Percentiles rank a stretch among this genome's conserved stretches.
Evolutionary conservation across 208 protist species (phyloP).

Genomic region (Crithidia acanthocephali): DNA sequence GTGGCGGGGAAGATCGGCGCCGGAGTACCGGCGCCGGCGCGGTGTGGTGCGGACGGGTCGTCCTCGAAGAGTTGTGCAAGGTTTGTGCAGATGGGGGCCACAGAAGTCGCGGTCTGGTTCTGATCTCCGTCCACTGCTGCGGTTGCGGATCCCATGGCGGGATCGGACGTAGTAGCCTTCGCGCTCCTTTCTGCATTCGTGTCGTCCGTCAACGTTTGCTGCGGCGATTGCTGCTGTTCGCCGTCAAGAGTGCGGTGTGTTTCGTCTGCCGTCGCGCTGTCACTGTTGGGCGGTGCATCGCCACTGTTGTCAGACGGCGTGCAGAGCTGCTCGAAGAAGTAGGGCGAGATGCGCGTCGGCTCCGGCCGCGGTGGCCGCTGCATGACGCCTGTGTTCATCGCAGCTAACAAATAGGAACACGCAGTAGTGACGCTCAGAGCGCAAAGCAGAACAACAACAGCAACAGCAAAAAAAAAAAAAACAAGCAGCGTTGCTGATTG

Average conservation of each 20-base stretch:
- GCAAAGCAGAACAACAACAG: no score
- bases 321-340: constrained; percentile 70
- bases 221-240: not conserved
- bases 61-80: not conserved
- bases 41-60: not conserved
- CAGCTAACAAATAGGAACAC: no score
- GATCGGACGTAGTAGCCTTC: not conserved
- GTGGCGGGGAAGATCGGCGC: constrained; percentile 3
- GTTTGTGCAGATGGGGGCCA: not conserved
- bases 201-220: not conserved
- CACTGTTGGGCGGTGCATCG: not conserved
- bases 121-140: not conserved
- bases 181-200: not conserved
- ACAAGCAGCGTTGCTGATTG: no score
- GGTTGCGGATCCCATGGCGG: not conserved
- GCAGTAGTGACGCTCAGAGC: no score
- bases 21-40: not conserved
- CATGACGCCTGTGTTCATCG: not conserved
- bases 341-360: constrained; percentile 45
- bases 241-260: no score
- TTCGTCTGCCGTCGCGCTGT: no score
- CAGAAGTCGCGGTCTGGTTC: not conserved
- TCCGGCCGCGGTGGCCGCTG: constrained; percentile 32
- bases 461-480: constrained; percentile 11
- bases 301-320: not conserved